phyloP scores from a whole-genome alignment of 495 filamentous ascomycete genomes.

The Hamigera avellanea region DNA sequence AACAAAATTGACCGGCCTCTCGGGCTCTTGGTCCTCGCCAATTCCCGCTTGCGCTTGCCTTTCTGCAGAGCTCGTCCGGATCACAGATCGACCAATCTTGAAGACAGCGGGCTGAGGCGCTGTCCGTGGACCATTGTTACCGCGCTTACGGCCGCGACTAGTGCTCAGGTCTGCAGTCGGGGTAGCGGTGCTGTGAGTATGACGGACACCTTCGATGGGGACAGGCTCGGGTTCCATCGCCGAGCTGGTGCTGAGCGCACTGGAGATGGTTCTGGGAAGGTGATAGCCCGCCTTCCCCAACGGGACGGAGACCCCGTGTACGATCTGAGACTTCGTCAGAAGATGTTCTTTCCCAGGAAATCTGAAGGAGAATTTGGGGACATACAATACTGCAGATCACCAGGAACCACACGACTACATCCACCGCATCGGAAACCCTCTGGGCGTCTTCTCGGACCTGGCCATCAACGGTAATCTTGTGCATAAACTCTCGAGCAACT shows the following conservation, averaged over 20 bases:
- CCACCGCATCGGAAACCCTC: conserved; percentile 49
- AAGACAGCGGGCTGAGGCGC: conserved; percentile 31
- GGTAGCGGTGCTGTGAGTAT: conserved; percentile 28
- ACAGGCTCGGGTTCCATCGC: conserved; percentile 19
- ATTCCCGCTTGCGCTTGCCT: conserved; percentile 12
- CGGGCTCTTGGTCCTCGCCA: conserved; percentile 21
- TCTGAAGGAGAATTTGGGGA: conserved; percentile 4
- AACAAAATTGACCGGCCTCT: conserved; percentile 22
- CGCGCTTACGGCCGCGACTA: conserved; percentile 18
- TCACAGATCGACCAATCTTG: conserved; percentile 39
- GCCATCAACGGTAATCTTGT: conserved; percentile 42
- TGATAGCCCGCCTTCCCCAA: conserved; percentile 73
- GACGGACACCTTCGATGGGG: conserved; percentile 15
- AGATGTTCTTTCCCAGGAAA: too few relatives aligned
- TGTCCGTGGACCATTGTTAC: conserved; percentile 8
- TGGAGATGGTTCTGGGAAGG: conserved; percentile 65
- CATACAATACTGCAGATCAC: conserved; percentile 78
- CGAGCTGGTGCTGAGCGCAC: conserved; percentile 32
- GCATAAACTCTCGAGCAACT: conserved; percentile 57
- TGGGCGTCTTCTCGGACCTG: conserved; percentile 53
- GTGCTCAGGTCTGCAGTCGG: conserved; percentile 8
- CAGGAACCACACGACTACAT: conserved; percentile 76
- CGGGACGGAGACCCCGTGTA: conserved; percentile 79
- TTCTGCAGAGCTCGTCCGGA: conserved; percentile 13
- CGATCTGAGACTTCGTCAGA: conserved; percentile 39